Conservation (phyloP, 2,329 filamentous ascomycete species). For the Mollisiaceae sp. region DNA sequence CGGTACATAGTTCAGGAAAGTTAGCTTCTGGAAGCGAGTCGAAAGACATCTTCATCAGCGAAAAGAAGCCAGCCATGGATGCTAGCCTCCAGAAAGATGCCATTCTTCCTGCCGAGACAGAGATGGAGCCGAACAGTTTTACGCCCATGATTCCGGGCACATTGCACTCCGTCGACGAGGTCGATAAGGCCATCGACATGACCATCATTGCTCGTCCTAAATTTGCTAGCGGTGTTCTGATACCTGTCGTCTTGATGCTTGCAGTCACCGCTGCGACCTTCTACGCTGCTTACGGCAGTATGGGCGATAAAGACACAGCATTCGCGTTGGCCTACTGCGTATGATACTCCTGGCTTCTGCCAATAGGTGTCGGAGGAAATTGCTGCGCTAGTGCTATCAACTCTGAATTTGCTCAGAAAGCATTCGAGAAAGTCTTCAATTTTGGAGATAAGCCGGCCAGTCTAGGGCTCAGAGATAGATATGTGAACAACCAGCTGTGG, state of each 20-base stretch:
- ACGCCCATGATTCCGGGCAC: background rate
- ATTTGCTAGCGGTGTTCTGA: background rate
- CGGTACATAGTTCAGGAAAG: too few relatives aligned
- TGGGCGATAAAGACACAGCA: conserved; percentile 10
- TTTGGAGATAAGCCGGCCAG: background rate
- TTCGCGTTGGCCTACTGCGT: conserved; percentile 4
- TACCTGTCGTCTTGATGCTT: conserved; percentile 8
- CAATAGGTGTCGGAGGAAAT: conserved; percentile 5
- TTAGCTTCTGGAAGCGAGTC: background rate
- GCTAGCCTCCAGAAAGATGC: background rate
- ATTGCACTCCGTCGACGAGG: background rate
- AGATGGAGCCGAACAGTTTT: background rate
- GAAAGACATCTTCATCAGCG: background rate
- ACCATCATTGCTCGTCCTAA: background rate
- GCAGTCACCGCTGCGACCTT: conserved; percentile 1
- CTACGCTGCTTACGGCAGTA: background rate
- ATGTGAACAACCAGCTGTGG: background rate
- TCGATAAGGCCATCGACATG: conserved; percentile 1
- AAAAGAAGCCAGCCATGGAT: too few relatives aligned
- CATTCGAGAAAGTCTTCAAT: background rate
- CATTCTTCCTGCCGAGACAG: background rate
- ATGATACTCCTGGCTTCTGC: conserved; percentile 11
- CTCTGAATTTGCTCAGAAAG: background rate
- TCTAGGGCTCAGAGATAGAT: background rate
- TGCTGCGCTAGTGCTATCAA: background rate